A percentile compares a stretch with the other conserved stretches of the same genome.
Evolutionary conservation across 805 yeast genomes (phyloP).

Genomic region (Lipomyces yamanashiensis): DNA sequence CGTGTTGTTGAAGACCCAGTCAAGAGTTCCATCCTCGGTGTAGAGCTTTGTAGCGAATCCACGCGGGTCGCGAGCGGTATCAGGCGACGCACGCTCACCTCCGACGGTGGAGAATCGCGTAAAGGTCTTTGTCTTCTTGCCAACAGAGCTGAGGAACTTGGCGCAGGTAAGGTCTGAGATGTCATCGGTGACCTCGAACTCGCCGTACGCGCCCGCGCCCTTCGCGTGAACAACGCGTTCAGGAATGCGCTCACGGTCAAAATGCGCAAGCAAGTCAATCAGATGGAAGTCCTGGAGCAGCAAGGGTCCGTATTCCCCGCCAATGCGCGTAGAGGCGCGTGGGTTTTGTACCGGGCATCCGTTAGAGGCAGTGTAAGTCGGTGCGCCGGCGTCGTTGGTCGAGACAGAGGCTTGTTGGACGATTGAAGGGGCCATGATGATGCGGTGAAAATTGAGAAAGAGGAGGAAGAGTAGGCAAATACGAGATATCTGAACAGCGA

Average conservation of each 20-base stretch:
- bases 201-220: slow-evolving; percentile 67
- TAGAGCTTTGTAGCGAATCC: slow-evolving; percentile 69
- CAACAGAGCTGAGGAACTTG: slow-evolving; percentile 64
- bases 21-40: slow-evolving; percentile 70
- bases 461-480: neutral
- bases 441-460: neutral
- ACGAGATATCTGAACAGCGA: neutral
- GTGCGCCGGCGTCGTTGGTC: slow-evolving; percentile 14
- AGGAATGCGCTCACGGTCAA: slow-evolving; percentile 67
- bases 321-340: slow-evolving; percentile 58
- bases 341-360: slow-evolving; percentile 64
- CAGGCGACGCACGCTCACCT: slow-evolving; percentile 70
- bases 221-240: slow-evolving; percentile 72
- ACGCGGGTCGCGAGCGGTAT: slow-evolving; percentile 70
- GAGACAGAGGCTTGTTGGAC: slow-evolving; percentile 15
- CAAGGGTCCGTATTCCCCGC: slow-evolving; percentile 57
- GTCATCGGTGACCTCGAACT: slow-evolving; percentile 63
- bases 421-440: slow-evolving; percentile 27
- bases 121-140: slow-evolving; percentile 75
- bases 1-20: slow-evolving; percentile 76
- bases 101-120: slow-evolving; percentile 70
- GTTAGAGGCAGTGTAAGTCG: slow-evolving; percentile 53
- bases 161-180: slow-evolving; percentile 55
- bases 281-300: slow-evolving; percentile 63
- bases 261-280: slow-evolving; percentile 61